A percentile compares a stretch with the other conserved stretches of the same genome.
These are phyloP conservation scores for Neurospora sp. DNA, from an alignment of 495 filamentous ascomycete species.

Conservation along the genomic window DNA sequence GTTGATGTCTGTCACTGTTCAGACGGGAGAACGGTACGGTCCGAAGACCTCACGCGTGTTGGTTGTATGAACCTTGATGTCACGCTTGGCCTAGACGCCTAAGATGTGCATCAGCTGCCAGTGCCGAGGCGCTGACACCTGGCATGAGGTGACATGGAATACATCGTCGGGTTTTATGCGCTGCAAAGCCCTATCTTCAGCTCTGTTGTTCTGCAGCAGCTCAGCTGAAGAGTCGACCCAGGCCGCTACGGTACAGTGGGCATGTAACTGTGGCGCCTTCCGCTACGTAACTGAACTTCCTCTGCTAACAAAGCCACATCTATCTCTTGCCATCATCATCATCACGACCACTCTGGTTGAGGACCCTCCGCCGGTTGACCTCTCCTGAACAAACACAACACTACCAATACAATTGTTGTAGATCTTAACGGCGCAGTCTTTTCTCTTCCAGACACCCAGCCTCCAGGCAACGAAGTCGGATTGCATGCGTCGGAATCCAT, in stretches of 20 bases:
- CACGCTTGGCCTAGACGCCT: not conserved
- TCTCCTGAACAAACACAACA: not conserved
- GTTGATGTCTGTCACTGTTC: not conserved
- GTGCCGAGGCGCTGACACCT: not conserved
- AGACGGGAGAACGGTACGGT: not conserved
- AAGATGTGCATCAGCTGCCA: not conserved
- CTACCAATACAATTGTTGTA: not conserved
- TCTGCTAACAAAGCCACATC: not conserved
- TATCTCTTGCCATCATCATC: not conserved
- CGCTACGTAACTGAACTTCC: not conserved
- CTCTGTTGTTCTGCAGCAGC: not conserved
- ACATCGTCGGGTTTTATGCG: not conserved
- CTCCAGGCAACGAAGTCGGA: not conserved
- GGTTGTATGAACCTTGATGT: not conserved
- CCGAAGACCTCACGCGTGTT: not conserved
- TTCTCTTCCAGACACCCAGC: not conserved
- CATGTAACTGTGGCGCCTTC: not conserved
- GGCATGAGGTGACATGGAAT: not conserved
- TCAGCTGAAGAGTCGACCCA: not conserved
- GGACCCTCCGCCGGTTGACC: not conserved
- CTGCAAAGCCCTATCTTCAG: not conserved
- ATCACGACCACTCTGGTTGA: not conserved
- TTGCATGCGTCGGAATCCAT: not conserved
- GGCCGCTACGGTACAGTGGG: not conserved
- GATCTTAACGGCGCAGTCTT: not conserved